Conservation (phyloP, 75 land plant genomes). For the Picea sitchensis region DNA sequence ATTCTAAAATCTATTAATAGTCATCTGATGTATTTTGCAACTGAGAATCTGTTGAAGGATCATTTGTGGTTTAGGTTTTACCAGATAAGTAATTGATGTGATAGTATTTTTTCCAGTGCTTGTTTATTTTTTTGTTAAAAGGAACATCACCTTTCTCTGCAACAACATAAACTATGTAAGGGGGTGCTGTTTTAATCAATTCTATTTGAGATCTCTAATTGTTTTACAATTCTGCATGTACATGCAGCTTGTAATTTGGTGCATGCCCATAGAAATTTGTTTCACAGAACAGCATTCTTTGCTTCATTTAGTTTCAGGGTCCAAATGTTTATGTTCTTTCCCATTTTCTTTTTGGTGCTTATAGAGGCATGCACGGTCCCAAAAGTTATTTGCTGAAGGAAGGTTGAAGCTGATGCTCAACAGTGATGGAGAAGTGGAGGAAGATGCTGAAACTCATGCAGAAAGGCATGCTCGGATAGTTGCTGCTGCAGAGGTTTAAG, state of each 20-base stretch:
- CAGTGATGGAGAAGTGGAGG: slow-evolving; percentile 75
- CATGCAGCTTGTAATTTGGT: neutral
- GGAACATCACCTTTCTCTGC: neutral
- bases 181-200: neutral
- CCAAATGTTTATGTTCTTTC: neutral
- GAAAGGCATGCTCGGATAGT: slow-evolving; percentile 58
- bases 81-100: neutral
- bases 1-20: neutral
- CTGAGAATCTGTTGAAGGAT: neutral
- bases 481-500: slow-evolving; percentile 13
- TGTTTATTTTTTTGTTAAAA: neutral
- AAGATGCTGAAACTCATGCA: slow-evolving; percentile 71
- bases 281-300: no score
- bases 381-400: slow-evolving; percentile 52
- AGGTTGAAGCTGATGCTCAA: slow-evolving; percentile 64
- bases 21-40: neutral
- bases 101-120: neutral
- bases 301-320: no score
- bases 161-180: neutral
- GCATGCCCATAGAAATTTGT: neutral
- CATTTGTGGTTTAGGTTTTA: neutral
- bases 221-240: neutral
- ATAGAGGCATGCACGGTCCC: slow-evolving; percentile 66
- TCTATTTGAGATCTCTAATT: neutral
- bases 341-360: slow-evolving; percentile 4